A percentile compares a stretch with the other conserved stretches of the same genome.
These are phyloP conservation scores for Boletus subparvulus DNA, from an alignment of 768 basidiomycete species.

Conservation along the genomic window DNA sequence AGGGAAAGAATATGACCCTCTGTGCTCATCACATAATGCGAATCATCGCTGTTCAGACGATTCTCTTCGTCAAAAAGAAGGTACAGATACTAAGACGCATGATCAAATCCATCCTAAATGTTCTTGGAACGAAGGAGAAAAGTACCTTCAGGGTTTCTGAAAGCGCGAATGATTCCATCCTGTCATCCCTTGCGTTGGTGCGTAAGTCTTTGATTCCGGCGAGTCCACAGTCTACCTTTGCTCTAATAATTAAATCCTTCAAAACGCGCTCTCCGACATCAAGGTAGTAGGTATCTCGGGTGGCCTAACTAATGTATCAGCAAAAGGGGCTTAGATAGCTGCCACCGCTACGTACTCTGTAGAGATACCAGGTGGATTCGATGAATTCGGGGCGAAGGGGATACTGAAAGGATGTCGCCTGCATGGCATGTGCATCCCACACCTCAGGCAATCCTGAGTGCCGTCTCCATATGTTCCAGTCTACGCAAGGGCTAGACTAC, in stretches of 20 bases:
- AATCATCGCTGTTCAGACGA: conserved; percentile 68
- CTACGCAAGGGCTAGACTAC: conserved; percentile 37
- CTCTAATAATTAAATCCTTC: conserved; percentile 66
- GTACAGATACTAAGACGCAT: conserved; percentile 72
- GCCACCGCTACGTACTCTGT: conserved; percentile 53
- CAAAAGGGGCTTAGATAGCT: neutral
- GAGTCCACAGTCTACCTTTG: conserved; percentile 86
- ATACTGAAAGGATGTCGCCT: conserved; percentile 74
- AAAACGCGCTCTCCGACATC: conserved; percentile 86
- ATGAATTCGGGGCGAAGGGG: conserved; percentile 89
- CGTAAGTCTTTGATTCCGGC: conserved; percentile 79
- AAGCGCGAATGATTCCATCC: conserved; percentile 97
- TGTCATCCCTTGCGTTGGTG: conserved; percentile 76
- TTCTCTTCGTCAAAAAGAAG: conserved; percentile 89
- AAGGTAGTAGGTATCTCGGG: conserved; percentile 88
- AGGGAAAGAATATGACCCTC: conserved; percentile 89
- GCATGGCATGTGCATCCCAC: conserved; percentile 75
- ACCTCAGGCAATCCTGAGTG: conserved; percentile 91
- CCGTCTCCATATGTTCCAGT: conserved; percentile 91
- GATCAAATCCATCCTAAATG: neutral
- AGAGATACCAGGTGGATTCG: conserved; percentile 96
- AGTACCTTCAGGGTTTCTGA: conserved; percentile 88
- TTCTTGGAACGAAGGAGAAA: neutral
- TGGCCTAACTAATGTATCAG: conserved; percentile 58
- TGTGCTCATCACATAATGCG: conserved; percentile 90